Percentiles rank a stretch among this genome's conserved stretches.
Conservation (phyloP, 2,329 filamentous ascomycete genomes). For the Cryphonectria nitschkei region DNA sequence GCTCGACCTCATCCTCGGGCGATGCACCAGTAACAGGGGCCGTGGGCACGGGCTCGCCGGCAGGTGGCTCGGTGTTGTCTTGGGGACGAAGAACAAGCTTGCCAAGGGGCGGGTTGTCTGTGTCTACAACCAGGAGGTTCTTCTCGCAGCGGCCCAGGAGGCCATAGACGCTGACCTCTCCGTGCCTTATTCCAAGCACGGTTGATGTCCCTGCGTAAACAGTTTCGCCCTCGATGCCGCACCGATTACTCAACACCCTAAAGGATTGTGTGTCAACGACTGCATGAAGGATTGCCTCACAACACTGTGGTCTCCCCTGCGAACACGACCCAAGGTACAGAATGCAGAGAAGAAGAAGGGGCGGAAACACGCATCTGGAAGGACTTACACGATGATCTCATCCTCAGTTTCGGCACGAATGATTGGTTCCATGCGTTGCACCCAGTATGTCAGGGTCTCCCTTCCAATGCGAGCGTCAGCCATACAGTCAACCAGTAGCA, state of each 20-base stretch:
- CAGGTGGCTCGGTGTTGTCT: slow-evolving; percentile 26
- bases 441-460: slow-evolving; percentile 77
- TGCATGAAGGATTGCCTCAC: neutral
- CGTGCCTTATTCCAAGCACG: slow-evolving; percentile 67
- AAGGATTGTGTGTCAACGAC: neutral
- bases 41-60: slow-evolving; percentile 30
- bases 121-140: slow-evolving; percentile 70
- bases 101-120: slow-evolving; percentile 48
- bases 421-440: slow-evolving; percentile 69
- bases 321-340: neutral
- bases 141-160: slow-evolving; percentile 72
- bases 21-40: neutral
- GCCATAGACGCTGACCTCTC: slow-evolving; percentile 70
- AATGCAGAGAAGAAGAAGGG: neutral
- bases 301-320: neutral
- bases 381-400: slow-evolving; percentile 60
- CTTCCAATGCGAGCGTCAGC: slow-evolving; percentile 7
- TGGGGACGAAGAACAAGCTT: slow-evolving; percentile 45
- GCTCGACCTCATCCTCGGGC: neutral
- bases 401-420: slow-evolving; percentile 54
- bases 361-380: neutral
- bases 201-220: slow-evolving; percentile 76
- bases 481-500: no score
- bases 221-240: slow-evolving; percentile 66
- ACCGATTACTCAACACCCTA: slow-evolving; percentile 68